Evolutionary conservation across 495 filamentous ascomycete species (phyloP).

Genomic region (Parachaetomium inaequale): DNA sequence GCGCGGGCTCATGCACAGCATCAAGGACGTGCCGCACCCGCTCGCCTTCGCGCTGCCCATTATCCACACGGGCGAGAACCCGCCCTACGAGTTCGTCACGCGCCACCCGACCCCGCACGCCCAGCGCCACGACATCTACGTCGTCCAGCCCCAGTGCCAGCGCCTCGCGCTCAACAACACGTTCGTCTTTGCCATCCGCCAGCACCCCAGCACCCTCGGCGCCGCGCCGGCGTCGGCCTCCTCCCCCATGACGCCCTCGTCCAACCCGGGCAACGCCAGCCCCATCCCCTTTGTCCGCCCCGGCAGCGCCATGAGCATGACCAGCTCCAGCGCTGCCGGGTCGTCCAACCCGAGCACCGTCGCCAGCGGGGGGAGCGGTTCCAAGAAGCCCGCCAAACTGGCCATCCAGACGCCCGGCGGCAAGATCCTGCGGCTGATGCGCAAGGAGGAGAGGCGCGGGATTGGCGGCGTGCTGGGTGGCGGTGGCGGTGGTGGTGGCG

Average conservation of each 20-base stretch:
- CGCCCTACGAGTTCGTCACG: constrained; percentile 85
- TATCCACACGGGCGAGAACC: constrained; percentile 84
- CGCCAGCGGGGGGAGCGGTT: constrained; percentile 38
- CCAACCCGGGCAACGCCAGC: constrained; percentile 55
- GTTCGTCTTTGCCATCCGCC: constrained; percentile 92
- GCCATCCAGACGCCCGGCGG: constrained; percentile 94
- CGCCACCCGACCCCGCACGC: constrained; percentile 96
- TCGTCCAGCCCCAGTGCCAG: constrained; percentile 89
- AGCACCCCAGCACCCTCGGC: constrained; percentile 70
- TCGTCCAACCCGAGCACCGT: constrained; percentile 52
- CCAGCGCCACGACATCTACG: constrained; percentile 92
- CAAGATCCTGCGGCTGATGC: constrained; percentile 85
- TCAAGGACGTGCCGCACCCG: constrained; percentile 89
- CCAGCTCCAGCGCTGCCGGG: constrained; percentile 56
- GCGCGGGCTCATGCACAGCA: constrained; percentile 90
- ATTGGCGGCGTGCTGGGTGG: constrained; percentile 29
- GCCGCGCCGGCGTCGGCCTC: constrained; percentile 8
- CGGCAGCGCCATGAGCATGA: constrained; percentile 78
- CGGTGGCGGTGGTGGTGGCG: constrained; percentile 15
- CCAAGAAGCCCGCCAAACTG: constrained; percentile 86
- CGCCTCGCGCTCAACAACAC: constrained; percentile 89
- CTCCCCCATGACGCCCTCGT: constrained; percentile 35
- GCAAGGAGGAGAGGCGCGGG: constrained; percentile 72
- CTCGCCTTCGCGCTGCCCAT: constrained; percentile 89
- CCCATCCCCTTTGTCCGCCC: constrained; percentile 71